Percentiles rank a stretch among this genome's conserved stretches.
Evolutionary conservation across 2,329 filamentous ascomycete genomes (phyloP).

Genomic region (Exophiala xenobiotica): DNA sequence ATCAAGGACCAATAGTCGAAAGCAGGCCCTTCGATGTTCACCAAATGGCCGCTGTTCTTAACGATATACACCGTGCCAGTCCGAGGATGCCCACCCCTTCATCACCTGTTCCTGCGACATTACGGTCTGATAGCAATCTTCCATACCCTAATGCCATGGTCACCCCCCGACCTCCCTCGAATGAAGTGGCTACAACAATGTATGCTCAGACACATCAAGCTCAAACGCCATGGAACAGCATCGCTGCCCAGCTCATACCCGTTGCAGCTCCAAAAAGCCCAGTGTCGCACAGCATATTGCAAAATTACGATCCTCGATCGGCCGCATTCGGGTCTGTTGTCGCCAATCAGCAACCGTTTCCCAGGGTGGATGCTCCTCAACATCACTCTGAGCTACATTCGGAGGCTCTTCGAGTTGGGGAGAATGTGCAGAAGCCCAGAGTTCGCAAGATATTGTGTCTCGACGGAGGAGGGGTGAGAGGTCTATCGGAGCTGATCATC

Average conservation of each 20-base stretch:
- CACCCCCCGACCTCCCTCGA: background rate
- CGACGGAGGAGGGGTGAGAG: conserved; percentile 21
- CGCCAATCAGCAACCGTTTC: too few species aligned
- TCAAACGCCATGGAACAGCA: background rate
- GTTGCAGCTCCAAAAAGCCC: background rate
- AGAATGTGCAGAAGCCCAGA: background rate
- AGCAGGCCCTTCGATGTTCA: background rate
- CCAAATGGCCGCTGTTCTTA: background rate
- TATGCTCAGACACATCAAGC: background rate
- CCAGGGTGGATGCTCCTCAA: background rate
- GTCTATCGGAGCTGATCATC: conserved; percentile 16
- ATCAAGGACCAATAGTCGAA: background rate
- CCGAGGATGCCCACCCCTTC: background rate
- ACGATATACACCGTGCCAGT: background rate
- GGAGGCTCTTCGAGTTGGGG: background rate
- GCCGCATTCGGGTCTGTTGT: too few species aligned
- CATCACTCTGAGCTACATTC: background rate
- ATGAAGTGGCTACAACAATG: background rate
- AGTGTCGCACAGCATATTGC: background rate
- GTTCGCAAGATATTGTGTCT: conserved; percentile 2
- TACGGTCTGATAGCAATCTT: background rate
- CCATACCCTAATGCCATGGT: background rate
- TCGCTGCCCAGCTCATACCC: background rate
- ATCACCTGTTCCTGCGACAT: background rate
- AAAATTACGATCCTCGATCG: too few species aligned